Base-by-base conservation (phyloP, 1,284 basidiomycete genomes). In the Leccinum glutinopallens region DNA sequence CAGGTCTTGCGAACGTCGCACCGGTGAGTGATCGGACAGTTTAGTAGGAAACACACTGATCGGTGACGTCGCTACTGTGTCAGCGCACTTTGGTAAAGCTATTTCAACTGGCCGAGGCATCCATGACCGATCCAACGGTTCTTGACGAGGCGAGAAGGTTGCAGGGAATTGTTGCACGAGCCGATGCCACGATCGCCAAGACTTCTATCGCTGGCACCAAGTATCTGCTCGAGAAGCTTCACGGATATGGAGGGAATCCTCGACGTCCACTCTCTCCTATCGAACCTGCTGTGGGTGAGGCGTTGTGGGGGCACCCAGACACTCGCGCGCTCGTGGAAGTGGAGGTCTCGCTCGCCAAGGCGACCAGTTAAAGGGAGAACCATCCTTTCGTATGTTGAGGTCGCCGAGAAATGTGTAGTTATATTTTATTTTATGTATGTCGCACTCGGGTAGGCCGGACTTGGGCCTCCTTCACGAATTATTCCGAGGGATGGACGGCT, bases 191-290 rank as follows among this genome's bases (percentile, higher is more conserved):
- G 13, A 89, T 94, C 71, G 86, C 90, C 33, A 91, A 91, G 74
- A 79, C 86, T 3, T 91, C 90, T 4, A 91, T 96, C 69, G 80
- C 90, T 1, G 94, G 93, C 7, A 94, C 91, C 13, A 97, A 97
- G 79, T 89, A 81, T 75, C 82, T 93, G 60, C 77, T 95, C 35
- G 80, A 91, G 76, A 88, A 86, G 73, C 77, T 92, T 59, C 84
- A 88, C 69, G 93, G 92, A 5, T 93, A 92, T 72, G 90, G 90
- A 17, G 92, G 93, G 0, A 77, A 83, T 41, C 87, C 92, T 51
- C 85, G 94, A 64, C 87, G 83, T 67, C 92, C 95, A 10, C 83
- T 97, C 59, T 84, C 86, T 51, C 86, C 88, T 5, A 86, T 89
- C 22, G 80, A 83, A 9, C 71, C 82, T 35, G 83, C 77, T 32